Base-by-base conservation (phyloP, 1,284 basidiomycete species). In the Sanghuangporus baumii region DNA sequence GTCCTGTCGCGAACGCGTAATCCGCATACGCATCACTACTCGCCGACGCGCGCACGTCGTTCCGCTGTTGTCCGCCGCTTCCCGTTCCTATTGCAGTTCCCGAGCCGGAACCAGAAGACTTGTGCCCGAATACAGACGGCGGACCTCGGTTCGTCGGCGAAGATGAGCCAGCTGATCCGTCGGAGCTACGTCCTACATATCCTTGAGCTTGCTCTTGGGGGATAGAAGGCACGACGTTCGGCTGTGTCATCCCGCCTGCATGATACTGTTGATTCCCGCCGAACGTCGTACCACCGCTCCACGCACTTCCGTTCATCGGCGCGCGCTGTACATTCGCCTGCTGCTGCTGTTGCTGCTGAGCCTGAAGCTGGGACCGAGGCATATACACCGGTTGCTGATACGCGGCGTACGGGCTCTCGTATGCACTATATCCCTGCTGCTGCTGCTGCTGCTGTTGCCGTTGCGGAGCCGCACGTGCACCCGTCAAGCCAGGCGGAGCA, bases 1-100 rank as follows among this genome's bases (percentile, higher is more conserved):
- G 62, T 12, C 62, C 62, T 48, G 51, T 63, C 50, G 62, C 62
- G 26, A 43, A 63, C 16, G 62, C 62, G 48, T 55, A 63, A n/a
- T 63, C 57, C 14, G 57, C 62, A 52, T 63, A 63, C 9, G 57
- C 62, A 31, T 63, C 62, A 14, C 54, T 50, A 23, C 40, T 40
- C 7, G 9, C 36, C 54, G 60, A 61, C 20, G 54, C 36, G 37
- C 60, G 60, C 34, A 41, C 55, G 54, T 23, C 54, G 20, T 8
- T 9, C n/a, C 20, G 54, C 54, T 37, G 54, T 7, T 18, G 55
- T 40, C 9, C 34, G 6, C 41, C 23, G n/a, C 56, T 57, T 23
- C 37, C 23, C 40, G 20, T 31, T 12, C 40, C 26, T 43, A 3
- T 20, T 7, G 40, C 41, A 6, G 20, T n/a, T n/a, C 40, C 40